A percentile compares a stretch with the other conserved stretches of the same genome.
Conservation (phyloP, 2,329 filamentous ascomycete species). For the Fusarium graminum region DNA sequence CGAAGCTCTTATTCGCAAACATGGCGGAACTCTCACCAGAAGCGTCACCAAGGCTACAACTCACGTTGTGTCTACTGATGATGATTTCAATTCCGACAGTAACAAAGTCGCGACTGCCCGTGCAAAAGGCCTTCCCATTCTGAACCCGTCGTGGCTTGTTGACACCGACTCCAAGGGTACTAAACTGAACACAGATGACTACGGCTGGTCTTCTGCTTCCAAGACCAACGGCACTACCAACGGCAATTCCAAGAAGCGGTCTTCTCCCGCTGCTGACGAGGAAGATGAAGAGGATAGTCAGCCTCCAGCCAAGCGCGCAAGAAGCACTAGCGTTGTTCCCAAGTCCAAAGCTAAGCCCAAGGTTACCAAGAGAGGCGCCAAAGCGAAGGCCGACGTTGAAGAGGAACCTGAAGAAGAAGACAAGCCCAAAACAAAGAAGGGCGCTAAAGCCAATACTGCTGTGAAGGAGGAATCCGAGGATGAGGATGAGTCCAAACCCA, state of each 20-base stretch:
- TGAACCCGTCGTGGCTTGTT: constrained; percentile 72
- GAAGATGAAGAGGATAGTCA: constrained; percentile 49
- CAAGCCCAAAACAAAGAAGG: constrained; percentile 35
- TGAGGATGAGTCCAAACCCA: constrained; percentile 40
- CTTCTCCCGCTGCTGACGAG: constrained; percentile 41
- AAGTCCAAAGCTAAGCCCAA: constrained; percentile 17
- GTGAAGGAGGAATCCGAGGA: constrained; percentile 49
- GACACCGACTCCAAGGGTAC: constrained; percentile 60
- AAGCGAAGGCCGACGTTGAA: neutral
- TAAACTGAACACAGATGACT: constrained; percentile 45
- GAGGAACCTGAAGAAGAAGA: neutral
- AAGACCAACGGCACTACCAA: constrained; percentile 44
- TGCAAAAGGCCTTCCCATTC: constrained; percentile 64
- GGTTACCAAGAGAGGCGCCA: neutral
- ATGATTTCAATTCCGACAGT: constrained; percentile 64
- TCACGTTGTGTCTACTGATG: constrained; percentile 68
- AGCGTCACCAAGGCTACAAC: constrained; percentile 65
- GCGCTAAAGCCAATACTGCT: constrained; percentile 37
- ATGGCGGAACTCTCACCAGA: constrained; percentile 64
- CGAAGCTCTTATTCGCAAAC: constrained; percentile 59
- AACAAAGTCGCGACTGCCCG: constrained; percentile 66
- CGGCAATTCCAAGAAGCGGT: constrained; percentile 47
- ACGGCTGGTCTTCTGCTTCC: constrained; percentile 48
- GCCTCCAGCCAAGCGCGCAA: constrained; percentile 50
- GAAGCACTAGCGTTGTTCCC: constrained; percentile 18